phyloP scores from a whole-genome alignment of 345 rosid species.

The Leavenworthia alabamica region DNA sequence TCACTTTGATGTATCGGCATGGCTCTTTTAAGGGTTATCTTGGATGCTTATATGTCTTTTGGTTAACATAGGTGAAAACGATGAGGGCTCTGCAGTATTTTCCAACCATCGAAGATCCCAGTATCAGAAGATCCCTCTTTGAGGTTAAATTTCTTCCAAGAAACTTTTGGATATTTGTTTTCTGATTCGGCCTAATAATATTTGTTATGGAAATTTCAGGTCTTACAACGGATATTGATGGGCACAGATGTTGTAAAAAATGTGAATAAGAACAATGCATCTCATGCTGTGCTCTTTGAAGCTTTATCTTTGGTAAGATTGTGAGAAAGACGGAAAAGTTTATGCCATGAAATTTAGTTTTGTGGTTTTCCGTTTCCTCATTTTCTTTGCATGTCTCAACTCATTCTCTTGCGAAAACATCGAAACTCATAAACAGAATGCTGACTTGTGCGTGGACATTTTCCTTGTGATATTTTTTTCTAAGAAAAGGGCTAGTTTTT shows the following conservation, averaged over 20 bases:
- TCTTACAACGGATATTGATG: conserved; percentile 79
- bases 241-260: conserved; percentile 97
- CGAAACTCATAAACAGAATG: not conserved
- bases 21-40: not conserved
- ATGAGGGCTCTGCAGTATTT: conserved; percentile 95
- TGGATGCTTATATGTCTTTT: not conserved
- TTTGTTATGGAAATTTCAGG: conserved; percentile 38
- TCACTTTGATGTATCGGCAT: not conserved
- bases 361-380: not conserved
- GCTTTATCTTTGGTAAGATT: conserved; percentile 91
- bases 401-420: not conserved
- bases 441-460: not conserved
- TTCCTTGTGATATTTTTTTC: not conserved
- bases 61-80: conserved; percentile 58
- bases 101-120: conserved; percentile 86
- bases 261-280: conserved; percentile 97
- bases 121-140: conserved; percentile 69
- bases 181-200: not conserved
- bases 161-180: not conserved
- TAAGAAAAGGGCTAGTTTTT: not conserved
- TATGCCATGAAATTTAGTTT: conserved; percentile 9
- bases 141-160: conserved; percentile 43
- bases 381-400: not conserved
- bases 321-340: not conserved
- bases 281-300: conserved; percentile 99